A percentile compares a stretch with the other conserved stretches of the same genome.
These are phyloP conservation scores for Penicillium odoratum DNA, from an alignment of 495 filamentous ascomycete species.

Conservation along the genomic window DNA sequence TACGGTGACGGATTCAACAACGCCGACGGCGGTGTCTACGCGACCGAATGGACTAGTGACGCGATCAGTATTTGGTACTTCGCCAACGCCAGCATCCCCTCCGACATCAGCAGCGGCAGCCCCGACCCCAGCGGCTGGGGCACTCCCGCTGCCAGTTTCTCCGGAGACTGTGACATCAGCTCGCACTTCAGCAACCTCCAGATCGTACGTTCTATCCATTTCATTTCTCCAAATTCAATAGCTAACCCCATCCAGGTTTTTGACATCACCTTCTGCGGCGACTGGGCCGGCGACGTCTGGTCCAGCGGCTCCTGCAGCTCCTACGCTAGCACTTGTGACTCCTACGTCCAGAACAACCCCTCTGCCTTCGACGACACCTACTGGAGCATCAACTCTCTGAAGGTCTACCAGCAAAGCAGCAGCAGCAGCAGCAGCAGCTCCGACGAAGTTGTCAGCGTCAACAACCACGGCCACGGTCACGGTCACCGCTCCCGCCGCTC, in stretches of 20 bases:
- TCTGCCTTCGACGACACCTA: conserved; percentile 60
- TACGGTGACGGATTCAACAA: conserved; percentile 62
- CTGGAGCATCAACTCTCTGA: conserved; percentile 66
- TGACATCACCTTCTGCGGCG: conserved; percentile 69
- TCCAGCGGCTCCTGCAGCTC: conserved; percentile 28
- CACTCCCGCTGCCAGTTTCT: conserved; percentile 57
- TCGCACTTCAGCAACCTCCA: conserved; percentile 61
- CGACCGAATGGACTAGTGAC: conserved; percentile 60
- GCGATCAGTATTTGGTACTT: conserved; percentile 67
- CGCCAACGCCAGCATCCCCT: conserved; percentile 44
- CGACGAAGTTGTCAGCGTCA: background rate
- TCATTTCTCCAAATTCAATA: no score
- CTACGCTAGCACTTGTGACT: conserved; percentile 53
- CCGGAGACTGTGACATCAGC: conserved; percentile 58
- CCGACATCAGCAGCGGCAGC: conserved; percentile 46
- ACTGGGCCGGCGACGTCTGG: conserved; percentile 58
- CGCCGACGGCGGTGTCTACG: conserved; percentile 59
- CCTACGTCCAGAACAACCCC: conserved; percentile 64
- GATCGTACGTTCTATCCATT: conserved; percentile 43
- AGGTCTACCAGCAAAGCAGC: conserved; percentile 51
- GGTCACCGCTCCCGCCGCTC: background rate
- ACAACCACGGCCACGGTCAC: conserved; percentile 1
- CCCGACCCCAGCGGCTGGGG: conserved; percentile 64
- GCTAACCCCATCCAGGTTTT: conserved; percentile 41
- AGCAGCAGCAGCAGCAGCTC: no score